Percentiles rank a stretch among this genome's conserved stretches.
Evolutionary conservation across 78 protist genomes (phyloP).

Genomic region (Acrasis kona): DNA sequence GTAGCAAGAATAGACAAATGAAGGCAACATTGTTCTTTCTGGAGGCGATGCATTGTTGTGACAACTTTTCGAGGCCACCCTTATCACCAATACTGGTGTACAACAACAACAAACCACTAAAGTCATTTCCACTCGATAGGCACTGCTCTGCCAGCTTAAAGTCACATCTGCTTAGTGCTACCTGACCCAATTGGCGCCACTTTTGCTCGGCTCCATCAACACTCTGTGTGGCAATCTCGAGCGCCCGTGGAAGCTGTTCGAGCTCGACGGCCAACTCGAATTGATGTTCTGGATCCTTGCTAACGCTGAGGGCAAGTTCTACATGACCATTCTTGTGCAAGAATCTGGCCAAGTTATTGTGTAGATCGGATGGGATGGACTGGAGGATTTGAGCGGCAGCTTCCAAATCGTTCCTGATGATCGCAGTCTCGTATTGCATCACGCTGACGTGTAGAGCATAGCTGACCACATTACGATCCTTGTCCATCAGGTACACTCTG

Average conservation of each 20-base stretch:
- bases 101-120: constrained; percentile 66
- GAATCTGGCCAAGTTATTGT: constrained; percentile 78
- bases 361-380: constrained; percentile 52
- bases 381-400: constrained; percentile 62
- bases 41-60: constrained; percentile 15
- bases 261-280: constrained; percentile 87
- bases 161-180: constrained; percentile 47
- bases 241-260: constrained; percentile 54
- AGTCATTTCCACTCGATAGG: constrained; percentile 57
- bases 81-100: constrained; percentile 42
- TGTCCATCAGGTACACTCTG: constrained; percentile 80
- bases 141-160: constrained; percentile 74
- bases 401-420: constrained; percentile 71
- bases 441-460: constrained; percentile 54
- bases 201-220: constrained; percentile 36
- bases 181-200: constrained; percentile 78
- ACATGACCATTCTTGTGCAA: constrained; percentile 65
- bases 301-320: constrained; percentile 71
- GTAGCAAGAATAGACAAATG: constrained; percentile 25
- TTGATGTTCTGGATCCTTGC: constrained; percentile 78
- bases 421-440: constrained; percentile 80
- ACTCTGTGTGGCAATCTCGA: constrained; percentile 41
- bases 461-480: constrained; percentile 26
- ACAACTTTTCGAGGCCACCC: constrained; percentile 26
- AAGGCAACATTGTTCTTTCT: constrained; percentile 54